Evolutionary conservation across 352 stramenopile species (phyloP).

Genomic region (Globisporangium megalacanthum): DNA sequence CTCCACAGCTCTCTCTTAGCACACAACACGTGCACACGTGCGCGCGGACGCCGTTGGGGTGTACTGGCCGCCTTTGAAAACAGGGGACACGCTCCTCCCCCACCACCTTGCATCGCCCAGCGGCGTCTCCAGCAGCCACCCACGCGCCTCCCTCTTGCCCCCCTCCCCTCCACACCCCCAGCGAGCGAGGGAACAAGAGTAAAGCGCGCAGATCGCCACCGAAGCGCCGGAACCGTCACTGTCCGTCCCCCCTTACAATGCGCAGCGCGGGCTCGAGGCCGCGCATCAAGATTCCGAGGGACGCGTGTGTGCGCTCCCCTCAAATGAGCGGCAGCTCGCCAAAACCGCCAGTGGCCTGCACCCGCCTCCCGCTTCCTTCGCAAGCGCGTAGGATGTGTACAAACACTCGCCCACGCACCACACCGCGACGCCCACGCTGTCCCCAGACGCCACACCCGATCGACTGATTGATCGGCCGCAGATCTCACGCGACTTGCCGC

Average conservation of each 20-base stretch:
- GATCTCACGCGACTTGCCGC: constrained; percentile 16
- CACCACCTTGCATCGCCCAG: constrained; percentile 42
- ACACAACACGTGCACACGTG: background rate
- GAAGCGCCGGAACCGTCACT: constrained; percentile 14
- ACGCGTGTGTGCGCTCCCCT: constrained; percentile 29
- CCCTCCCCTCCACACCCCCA: background rate
- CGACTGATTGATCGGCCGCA: constrained; percentile 1
- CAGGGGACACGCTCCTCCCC: constrained; percentile 50
- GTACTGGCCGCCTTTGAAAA: constrained; percentile 73
- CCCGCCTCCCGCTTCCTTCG: constrained; percentile 1
- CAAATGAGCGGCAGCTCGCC: constrained; percentile 45
- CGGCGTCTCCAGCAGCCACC: background rate
- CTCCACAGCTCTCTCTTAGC: background rate
- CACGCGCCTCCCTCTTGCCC: background rate
- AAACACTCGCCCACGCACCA: background rate
- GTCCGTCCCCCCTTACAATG: constrained; percentile 77
- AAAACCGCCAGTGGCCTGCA: constrained; percentile 52
- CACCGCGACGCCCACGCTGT: constrained; percentile 5
- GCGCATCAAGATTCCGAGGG: constrained; percentile 79
- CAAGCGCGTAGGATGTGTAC: background rate
- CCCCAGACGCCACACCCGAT: constrained; percentile 3
- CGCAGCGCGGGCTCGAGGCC: constrained; percentile 66
- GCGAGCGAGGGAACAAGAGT: background rate
- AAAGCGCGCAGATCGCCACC: constrained; percentile 3
- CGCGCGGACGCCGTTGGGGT: constrained; percentile 8